phyloP scores from a whole-genome alignment of 2,329 filamentous ascomycete species.

The Chrysoporthe austroafricana region DNA sequence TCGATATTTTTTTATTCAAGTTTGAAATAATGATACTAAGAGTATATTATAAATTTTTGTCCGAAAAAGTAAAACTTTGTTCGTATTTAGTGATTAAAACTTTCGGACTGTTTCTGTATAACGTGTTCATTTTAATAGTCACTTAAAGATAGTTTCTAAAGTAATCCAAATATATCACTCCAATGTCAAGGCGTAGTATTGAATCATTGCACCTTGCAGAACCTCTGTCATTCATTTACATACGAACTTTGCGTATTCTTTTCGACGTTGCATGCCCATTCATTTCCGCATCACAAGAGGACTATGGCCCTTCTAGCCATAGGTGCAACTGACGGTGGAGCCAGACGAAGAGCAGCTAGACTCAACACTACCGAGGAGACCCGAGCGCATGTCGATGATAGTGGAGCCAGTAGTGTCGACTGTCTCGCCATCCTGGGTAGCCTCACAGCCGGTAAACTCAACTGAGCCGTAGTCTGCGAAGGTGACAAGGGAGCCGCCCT shows the following conservation, averaged over 20 bases:
- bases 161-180: neutral
- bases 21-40: no score
- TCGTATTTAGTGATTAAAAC: neutral
- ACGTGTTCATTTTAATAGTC: neutral
- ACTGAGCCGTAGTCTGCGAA: conserved; percentile 53
- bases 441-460: conserved; percentile 44
- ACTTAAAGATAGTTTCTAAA: no score
- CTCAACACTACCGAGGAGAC: conserved; percentile 7
- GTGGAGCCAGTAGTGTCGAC: conserved; percentile 33
- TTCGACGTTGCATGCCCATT: neutral
- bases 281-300: neutral
- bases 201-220: neutral
- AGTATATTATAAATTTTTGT: no score
- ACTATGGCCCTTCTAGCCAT: neutral
- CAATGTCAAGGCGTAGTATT: neutral
- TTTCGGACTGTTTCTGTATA: neutral
- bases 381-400: conserved; percentile 12
- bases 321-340: conserved; percentile 14
- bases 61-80: no score
- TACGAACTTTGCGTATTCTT: neutral
- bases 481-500: conserved; percentile 42
- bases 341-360: conserved; percentile 15
- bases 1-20: no score
- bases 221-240: no score
- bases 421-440: conserved; percentile 36